A percentile compares a stretch with the other conserved stretches of the same genome.
Conservation (phyloP, 805 yeast species). For the Nakazawaea populi region DNA sequence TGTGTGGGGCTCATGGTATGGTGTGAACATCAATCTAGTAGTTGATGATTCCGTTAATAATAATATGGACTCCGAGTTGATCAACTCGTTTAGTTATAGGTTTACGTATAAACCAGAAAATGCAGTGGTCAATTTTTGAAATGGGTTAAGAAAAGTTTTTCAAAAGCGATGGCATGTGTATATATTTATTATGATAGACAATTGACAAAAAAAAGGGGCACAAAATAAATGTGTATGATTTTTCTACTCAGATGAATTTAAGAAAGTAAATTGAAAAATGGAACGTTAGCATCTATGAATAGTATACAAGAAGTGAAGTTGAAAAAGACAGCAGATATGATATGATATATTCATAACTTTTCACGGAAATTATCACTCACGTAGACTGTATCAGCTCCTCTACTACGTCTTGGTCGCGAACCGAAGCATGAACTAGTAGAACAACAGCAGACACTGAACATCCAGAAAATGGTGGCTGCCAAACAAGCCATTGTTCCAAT, state of each 20-base stretch:
- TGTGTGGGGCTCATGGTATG: constrained; percentile 67
- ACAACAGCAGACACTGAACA: constrained; percentile 12
- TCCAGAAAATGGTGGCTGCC: constrained; percentile 13
- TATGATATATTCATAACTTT: background rate
- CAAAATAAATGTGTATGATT: no score
- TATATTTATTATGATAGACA: no score
- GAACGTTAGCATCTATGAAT: no score
- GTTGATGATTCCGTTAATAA: constrained; percentile 44
- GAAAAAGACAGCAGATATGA: no score
- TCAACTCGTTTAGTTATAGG: constrained; percentile 61
- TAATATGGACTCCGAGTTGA: constrained; percentile 36
- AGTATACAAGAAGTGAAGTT: no score
- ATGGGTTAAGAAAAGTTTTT: no score
- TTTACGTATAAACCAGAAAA: constrained; percentile 59
- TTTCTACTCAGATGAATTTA: no score
- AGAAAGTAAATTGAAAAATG: no score
- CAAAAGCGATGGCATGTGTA: no score
- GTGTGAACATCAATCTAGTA: constrained; percentile 54
- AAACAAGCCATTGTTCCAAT: constrained; percentile 16
- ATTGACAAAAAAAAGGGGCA: no score
- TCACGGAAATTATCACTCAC: background rate
- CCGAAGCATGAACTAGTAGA: constrained; percentile 2
- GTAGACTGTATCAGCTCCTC: background rate
- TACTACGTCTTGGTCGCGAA: background rate
- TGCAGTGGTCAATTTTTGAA: constrained; percentile 19